Base-by-base conservation (phyloP, 176 grass and related monocot species). In the Triticum turgidum region DNA sequence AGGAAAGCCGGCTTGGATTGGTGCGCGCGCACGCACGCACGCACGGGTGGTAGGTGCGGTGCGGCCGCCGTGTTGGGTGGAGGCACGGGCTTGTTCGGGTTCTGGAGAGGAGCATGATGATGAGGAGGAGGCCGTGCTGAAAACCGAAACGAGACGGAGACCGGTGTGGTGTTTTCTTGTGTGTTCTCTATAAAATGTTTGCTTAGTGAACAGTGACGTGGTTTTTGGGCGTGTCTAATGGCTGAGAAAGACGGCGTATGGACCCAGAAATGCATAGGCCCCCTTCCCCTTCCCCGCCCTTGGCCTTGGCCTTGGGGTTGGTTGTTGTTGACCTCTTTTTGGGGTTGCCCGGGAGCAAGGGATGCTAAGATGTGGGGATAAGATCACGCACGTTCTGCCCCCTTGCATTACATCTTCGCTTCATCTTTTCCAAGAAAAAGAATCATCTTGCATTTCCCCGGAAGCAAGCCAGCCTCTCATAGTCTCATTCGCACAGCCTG, bases 161-260 rank as follows among this genome's bases (percentile, higher is more conserved):
- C 25, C 11, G 49, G 63, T 5, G 7, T 44, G 14, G 17, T 38
- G 51, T 17, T 69, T 35, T 27, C 66, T 41, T 18, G 22, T 8
- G 68, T 7, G 9, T 24, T 18, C 35, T 35, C 66, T 39, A 1
- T 45, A 73, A 47, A n/a, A 4, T 24, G 1, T 25, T 14, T 21
- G 83, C 25, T 61, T 47, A 10, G 9, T 58, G 25, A 86, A 86
- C 62, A 89, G 83, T 65, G 79, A 78, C 79, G 47, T 73, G 15
- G 51, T 49, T 25, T 18, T 65, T 15, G 62, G 71, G 78, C 32
- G 22, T 20, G 65, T 12, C 22, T 41, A 72, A 72, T 83, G 79
- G 30, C 65, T 79, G 84, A 87, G 84, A 65, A 87, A 73, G 89
- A 83, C 84, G 65, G 42, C 80, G 80, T 79, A 87, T 87, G 88